Evolutionary conservation across 169 alveolate genomes (phyloP).

Genomic region (Cryptosporidium andersoni): DNA sequence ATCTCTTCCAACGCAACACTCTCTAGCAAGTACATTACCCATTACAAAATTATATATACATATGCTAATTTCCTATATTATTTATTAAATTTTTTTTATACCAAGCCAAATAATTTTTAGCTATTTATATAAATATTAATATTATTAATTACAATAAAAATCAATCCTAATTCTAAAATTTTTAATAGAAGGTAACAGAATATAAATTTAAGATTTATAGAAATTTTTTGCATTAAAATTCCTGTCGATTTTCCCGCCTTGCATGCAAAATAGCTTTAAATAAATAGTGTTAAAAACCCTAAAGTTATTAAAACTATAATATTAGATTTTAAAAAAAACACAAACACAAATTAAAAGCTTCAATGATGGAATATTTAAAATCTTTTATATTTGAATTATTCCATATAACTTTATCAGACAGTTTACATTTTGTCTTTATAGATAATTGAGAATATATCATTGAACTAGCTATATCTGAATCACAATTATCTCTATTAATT

Average conservation of each 20-base stretch:
- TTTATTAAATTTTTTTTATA: too few species aligned
- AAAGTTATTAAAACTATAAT: not conserved
- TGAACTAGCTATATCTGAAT: not conserved
- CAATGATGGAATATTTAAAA: not conserved
- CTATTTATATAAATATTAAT: too few species aligned
- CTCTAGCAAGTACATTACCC: slow-evolving; percentile 38
- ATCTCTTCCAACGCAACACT: slow-evolving; percentile 69
- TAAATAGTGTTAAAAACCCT: not conserved
- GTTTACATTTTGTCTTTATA: slow-evolving; percentile 48
- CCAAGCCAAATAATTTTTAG: too few species aligned
- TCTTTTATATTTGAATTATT: slow-evolving; percentile 56
- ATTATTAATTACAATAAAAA: too few species aligned
- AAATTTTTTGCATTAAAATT: not conserved
- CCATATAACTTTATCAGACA: slow-evolving; percentile 72
- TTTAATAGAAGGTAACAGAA: too few species aligned
- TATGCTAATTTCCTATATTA: too few species aligned
- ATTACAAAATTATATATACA: not conserved
- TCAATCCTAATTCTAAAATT: too few species aligned
- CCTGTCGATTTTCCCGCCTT: not conserved
- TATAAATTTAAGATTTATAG: too few species aligned
- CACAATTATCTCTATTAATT: slow-evolving; percentile 72
- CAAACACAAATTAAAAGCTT: not conserved
- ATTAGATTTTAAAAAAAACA: not conserved
- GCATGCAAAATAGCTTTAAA: not conserved
- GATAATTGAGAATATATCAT: slow-evolving; percentile 64